Evolutionary conservation across 768 basidiomycete genomes (phyloP), one percentile per base, ranked within the genome.

Genomic region (Agaricus blazei): DNA sequence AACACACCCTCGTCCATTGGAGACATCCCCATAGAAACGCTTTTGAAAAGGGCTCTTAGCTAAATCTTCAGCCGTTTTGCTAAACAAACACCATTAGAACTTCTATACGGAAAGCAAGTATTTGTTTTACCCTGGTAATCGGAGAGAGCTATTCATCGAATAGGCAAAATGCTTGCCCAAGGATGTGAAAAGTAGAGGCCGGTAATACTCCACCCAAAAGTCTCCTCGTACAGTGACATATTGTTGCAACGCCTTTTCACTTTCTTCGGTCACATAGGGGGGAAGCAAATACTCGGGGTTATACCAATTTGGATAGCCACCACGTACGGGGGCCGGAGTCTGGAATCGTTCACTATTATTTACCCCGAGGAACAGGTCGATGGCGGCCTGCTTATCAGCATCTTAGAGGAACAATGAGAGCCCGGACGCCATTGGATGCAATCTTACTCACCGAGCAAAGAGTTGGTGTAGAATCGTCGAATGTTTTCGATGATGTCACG

Each of bases 401-500:
- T 99, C 96, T 93, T 56, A 8, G 27, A 58, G 31, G 41, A 26
- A 27, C 8, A 46, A 9, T 38, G 27, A 11, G 26, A 40, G 23
- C 19, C 27, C 37, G 15, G n/a, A 9, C 4, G 15, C 12, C 15
- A 24, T 38, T 28, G 14, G 47, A n/a, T n/a, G 5, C 2, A 47
- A 47, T 19, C 9, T 5, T 28, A 45, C 63, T 54, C 42, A 92
- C 93, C 93, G 3, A 96, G 79, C 44, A 98, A 74, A 6, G 91
- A 93, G 64, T 99, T 99, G 8, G 93, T 87, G 67, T 98, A 98
- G 66, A 96, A 97, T 19, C 96, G 82, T 48, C 92, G 79, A 51
- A 98, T 87, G 64, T 95, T 96, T 70, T 97, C 94, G 59, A 94
- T 92, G 63, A 98, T 92, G 67, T 98, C 95, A 36, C 96, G 78